Base-by-base conservation (phyloP, 768 basidiomycete genomes). In the Termitomyces sp. region DNA sequence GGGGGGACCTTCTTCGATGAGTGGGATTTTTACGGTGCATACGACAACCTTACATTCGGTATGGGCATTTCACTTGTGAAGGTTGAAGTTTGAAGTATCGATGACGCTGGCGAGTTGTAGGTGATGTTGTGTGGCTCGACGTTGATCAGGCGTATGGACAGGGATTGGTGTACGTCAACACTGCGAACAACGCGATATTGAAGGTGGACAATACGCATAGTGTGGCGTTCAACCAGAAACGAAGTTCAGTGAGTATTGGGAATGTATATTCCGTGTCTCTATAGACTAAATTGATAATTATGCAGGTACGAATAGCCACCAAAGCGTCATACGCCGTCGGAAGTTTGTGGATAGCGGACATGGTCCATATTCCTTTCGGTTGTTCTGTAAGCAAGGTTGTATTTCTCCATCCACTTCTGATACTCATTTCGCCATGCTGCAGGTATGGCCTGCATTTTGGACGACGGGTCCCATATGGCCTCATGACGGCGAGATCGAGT, bases 171-270 rank as follows among this genome's bases (percentile, higher is more conserved):
- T 89, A 79, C 62, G 67, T 88, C 60, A 85, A 87, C 60, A 63
- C 63, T 43, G 76, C 76, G 1, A 84, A 87, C 7, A 81, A 85
- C 54, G 85, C 84, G 5, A 77, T 94, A 59, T 73, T 94, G 49
- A 83, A 78, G 63, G 89, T 92, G 6, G 90, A 92, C 74, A 89
- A 90, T 64, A 69, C 71, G 8, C 82, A 82, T 11, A 75, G 76
- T 45, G 78, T 90, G 1, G 68, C 74, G 15, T 69, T 67, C 45
- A 78, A 80, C 54, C 63, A 80, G 44, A 78, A 80, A 61, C 72
- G 86, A 23, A 80, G 85, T 60, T 78, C 88, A 30, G 88, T 90
- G 58, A 56, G 50, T 46, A 74, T 75, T 35, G 35, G 33, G 10
- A 4, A 21, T 14, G 4, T 54, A 19, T 46, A 1, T 35, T 5